Percentiles rank a stretch among this genome's conserved stretches.
Evolutionary conservation across 2,329 filamentous ascomycete species (phyloP).

Genomic region (Xylaria sp.): DNA sequence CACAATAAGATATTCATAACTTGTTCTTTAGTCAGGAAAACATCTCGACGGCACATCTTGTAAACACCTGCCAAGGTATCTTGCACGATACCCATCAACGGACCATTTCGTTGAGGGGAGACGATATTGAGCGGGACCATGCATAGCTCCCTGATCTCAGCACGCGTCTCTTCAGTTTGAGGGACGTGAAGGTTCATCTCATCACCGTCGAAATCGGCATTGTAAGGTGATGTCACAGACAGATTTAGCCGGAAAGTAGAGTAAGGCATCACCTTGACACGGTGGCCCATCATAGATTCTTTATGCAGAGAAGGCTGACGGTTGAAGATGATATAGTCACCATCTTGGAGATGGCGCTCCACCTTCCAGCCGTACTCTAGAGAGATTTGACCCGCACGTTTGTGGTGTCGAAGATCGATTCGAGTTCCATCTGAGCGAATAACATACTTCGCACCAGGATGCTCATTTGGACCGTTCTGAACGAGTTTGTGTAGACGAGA

Average conservation of each 20-base stretch:
- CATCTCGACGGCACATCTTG: constrained; percentile 94
- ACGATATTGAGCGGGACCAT: constrained; percentile 99
- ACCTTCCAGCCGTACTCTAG: constrained; percentile 99
- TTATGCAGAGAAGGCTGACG: constrained; percentile 99
- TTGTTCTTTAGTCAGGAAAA: constrained; percentile 88
- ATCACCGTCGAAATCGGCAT: constrained; percentile 99
- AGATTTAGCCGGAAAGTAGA: constrained; percentile 98
- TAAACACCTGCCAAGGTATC: constrained; percentile 96
- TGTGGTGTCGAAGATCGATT: constrained; percentile 94
- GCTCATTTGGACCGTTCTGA: constrained; percentile 91
- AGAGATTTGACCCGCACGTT: constrained; percentile 84
- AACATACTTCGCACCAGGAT: constrained; percentile 96
- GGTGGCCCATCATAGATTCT: constrained; percentile 99
- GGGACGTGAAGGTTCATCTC: constrained; percentile 99
- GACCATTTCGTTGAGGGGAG: constrained; percentile 94
- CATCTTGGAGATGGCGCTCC: constrained; percentile 93
- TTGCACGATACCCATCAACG: constrained; percentile 99
- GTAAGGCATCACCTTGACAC: constrained; percentile 97
- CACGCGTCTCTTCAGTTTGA: constrained; percentile 94
- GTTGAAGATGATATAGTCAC: constrained; percentile 99
- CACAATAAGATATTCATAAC: constrained; percentile 98
- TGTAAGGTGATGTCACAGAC: constrained; percentile 98
- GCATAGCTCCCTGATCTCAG: constrained; percentile 92
- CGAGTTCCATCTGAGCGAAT: constrained; percentile 92
- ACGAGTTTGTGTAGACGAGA: constrained; percentile 89